These are phyloP conservation scores for Monosporozyma servazzii DNA, from an alignment of 805 yeast genomes.

Conservation along the genomic window DNA sequence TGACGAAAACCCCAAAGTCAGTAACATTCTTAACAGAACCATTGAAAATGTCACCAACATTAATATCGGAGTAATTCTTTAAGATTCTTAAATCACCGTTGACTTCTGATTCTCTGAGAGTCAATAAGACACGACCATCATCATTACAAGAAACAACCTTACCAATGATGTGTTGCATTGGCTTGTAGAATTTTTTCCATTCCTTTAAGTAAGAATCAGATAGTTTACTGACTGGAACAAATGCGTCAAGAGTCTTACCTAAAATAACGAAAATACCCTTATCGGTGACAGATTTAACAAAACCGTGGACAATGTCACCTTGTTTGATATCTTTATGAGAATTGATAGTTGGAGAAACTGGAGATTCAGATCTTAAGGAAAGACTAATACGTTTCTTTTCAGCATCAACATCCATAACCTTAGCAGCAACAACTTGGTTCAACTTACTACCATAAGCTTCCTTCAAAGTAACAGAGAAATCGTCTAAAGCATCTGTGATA, in stretches of 20 bases:
- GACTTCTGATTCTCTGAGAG: slow-evolving; percentile 73
- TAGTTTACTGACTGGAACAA: slow-evolving; percentile 71
- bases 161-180: slow-evolving; percentile 66
- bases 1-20: slow-evolving; percentile 87
- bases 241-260: slow-evolving; percentile 62
- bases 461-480: slow-evolving; percentile 46
- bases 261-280: slow-evolving; percentile 71
- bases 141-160: slow-evolving; percentile 55
- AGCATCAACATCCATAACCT: slow-evolving; percentile 34
- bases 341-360: slow-evolving; percentile 42
- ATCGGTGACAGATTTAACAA: slow-evolving; percentile 62
- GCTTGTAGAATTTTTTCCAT: slow-evolving; percentile 72
- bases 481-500: slow-evolving; percentile 69
- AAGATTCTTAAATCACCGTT: slow-evolving; percentile 54
- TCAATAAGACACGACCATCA: slow-evolving; percentile 59
- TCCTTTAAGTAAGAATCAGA: slow-evolving; percentile 77
- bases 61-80: slow-evolving; percentile 58
- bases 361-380: slow-evolving; percentile 45
- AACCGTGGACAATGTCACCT: slow-evolving; percentile 77
- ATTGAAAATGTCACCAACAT: slow-evolving; percentile 60
- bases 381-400: slow-evolving; percentile 47
- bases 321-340: slow-evolving; percentile 45
- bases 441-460: slow-evolving; percentile 35
- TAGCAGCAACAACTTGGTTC: slow-evolving; percentile 51
- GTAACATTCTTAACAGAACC: slow-evolving; percentile 72